Evolutionary conservation across 2,329 filamentous ascomycete genomes (phyloP).

Genomic region (Sphaceloma murrayae): DNA sequence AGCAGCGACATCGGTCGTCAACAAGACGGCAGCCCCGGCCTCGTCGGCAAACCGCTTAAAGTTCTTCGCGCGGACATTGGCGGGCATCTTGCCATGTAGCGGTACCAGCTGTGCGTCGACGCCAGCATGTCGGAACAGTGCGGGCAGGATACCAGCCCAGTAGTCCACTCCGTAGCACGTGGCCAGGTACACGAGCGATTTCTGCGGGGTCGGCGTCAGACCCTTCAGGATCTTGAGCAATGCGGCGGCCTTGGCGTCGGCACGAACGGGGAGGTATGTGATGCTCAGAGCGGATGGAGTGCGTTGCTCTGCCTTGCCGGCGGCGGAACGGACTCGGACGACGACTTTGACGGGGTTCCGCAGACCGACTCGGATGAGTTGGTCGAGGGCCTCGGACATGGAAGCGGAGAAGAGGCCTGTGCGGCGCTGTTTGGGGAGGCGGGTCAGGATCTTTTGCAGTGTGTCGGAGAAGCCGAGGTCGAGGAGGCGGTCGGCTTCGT

Average conservation of each 20-base stretch:
- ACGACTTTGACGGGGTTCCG: constrained; percentile 91
- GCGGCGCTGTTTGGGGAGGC: constrained; percentile 82
- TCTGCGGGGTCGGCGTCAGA: constrained; percentile 65
- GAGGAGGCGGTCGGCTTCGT: constrained; percentile 86
- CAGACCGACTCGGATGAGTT: constrained; percentile 83
- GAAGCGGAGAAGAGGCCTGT: constrained; percentile 93
- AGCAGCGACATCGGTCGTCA: constrained; percentile 88
- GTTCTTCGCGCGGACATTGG: constrained; percentile 80
- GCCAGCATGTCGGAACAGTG: constrained; percentile 46
- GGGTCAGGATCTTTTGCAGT: constrained; percentile 70
- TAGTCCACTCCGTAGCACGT: constrained; percentile 95
- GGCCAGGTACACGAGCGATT: constrained; percentile 83
- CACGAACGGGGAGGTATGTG: constrained; percentile 66
- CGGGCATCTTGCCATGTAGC: constrained; percentile 83
- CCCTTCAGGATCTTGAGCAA: constrained; percentile 55
- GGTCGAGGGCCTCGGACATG: constrained; percentile 88
- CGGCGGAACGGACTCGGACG: constrained; percentile 76
- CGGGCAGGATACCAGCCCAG: constrained; percentile 69
- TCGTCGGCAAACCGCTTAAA: constrained; percentile 71
- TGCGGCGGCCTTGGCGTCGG: constrained; percentile 71
- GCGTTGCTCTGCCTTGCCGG: constrained; percentile 67
- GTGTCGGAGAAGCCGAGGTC: constrained; percentile 93
- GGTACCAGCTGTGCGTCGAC: constrained; percentile 48
- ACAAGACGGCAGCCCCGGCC: constrained; percentile 64
- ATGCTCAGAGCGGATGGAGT: constrained; percentile 91